phyloP scores from a whole-genome alignment of 768 basidiomycete genomes.

The Auriscalpium orientale region DNA sequence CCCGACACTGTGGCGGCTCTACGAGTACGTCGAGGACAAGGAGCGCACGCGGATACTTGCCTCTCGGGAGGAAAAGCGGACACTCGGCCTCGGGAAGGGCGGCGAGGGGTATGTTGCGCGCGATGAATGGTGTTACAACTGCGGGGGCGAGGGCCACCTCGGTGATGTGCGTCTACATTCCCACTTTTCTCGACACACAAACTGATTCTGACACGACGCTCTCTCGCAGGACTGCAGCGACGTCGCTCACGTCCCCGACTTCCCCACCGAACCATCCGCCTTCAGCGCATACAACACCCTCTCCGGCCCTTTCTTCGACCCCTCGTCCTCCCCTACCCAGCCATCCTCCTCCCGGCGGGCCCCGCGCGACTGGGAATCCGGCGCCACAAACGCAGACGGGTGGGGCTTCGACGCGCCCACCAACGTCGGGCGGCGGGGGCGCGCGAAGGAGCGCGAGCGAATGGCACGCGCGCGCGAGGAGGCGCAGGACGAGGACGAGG shows the following conservation, averaged over 20 bases:
- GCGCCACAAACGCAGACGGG: slow-evolving; percentile 32
- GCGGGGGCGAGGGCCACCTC: slow-evolving; percentile 63
- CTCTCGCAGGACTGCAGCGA: slow-evolving; percentile 51
- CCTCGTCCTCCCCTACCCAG: slow-evolving; percentile 19
- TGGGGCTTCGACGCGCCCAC: slow-evolving; percentile 42
- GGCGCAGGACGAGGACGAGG: slow-evolving; percentile 43
- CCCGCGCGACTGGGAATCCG: slow-evolving; percentile 37
- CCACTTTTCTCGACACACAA: background rate
- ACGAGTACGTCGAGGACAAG: slow-evolving; percentile 57
- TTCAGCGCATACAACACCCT: slow-evolving; percentile 57
- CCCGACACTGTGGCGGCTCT: slow-evolving; percentile 75
- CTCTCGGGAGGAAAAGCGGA: slow-evolving; percentile 41
- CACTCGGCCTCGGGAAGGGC: slow-evolving; percentile 51
- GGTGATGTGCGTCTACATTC: slow-evolving; percentile 55
- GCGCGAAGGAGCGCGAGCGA: slow-evolving; percentile 49
- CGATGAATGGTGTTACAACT: slow-evolving; percentile 81
- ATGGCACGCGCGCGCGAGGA: slow-evolving; percentile 35
- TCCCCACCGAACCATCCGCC: slow-evolving; percentile 51
- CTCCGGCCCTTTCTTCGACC: slow-evolving; percentile 52
- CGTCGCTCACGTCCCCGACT: slow-evolving; percentile 30
- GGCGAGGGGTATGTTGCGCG: slow-evolving; percentile 72
- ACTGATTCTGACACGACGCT: background rate
- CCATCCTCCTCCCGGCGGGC: slow-evolving; percentile 19
- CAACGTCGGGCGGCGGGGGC: slow-evolving; percentile 60
- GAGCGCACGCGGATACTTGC: slow-evolving; percentile 39